A percentile compares a stretch with the other conserved stretches of the same genome.
Evolutionary conservation across 108 stramenopile species (phyloP).

Genomic region (Schizochytrium sp.): DNA sequence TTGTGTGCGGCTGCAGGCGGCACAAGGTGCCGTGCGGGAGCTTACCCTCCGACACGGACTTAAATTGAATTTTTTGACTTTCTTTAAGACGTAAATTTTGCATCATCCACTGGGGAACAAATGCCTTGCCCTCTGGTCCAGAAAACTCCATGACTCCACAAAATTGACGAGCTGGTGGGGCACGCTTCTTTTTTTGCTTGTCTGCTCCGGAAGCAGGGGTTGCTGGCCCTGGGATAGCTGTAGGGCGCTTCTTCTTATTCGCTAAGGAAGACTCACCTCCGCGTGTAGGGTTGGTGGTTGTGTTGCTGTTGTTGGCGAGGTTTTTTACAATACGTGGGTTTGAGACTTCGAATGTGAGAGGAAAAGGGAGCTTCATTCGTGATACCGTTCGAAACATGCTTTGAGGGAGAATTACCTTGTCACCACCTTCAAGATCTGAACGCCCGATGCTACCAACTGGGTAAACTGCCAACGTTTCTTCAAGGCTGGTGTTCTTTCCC

Average conservation of each 20-base stretch:
- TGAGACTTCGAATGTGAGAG: conserved; percentile 41
- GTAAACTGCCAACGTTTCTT: conserved; percentile 23
- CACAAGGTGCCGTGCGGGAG: conserved; percentile 38
- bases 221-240: background rate
- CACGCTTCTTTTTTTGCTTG: background rate
- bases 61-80: background rate
- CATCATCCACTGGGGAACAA: conserved; percentile 64
- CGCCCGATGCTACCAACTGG: background rate
- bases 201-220: background rate
- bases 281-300: conserved; percentile 14
- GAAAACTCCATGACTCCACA: conserved; percentile 65
- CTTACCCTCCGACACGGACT: background rate
- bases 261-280: background rate
- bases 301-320: background rate
- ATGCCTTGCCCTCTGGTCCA: conserved; percentile 52
- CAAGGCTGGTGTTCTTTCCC: background rate
- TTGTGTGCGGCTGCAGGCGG: conserved; percentile 63
- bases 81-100: conserved; percentile 41
- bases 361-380: conserved; percentile 61
- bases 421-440: conserved; percentile 41
- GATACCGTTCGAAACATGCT: conserved; percentile 45
- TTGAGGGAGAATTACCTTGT: conserved; percentile 65
- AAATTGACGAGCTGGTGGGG: background rate
- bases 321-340: background rate
- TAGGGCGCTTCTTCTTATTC: background rate